Evolutionary conservation across 208 protist species (phyloP).

Genomic region (Trypanosoma scelopori): DNA sequence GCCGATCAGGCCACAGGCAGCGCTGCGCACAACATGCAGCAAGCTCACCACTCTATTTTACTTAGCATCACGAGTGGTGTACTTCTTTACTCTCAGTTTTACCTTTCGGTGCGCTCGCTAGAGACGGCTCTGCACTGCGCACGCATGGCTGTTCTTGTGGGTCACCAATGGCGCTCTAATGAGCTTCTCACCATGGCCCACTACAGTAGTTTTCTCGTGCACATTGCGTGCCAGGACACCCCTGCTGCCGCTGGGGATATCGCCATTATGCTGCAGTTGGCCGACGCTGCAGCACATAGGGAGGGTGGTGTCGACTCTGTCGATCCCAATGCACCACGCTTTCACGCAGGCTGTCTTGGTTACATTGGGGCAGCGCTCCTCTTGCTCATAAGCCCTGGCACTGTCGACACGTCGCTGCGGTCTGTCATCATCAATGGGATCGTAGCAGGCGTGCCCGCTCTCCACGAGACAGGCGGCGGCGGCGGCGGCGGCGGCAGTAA

Average conservation of each 20-base stretch:
- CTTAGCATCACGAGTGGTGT: constrained; percentile 76
- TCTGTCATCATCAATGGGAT: constrained; percentile 34
- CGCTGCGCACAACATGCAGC: constrained; percentile 5
- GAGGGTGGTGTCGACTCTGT: constrained; percentile 7
- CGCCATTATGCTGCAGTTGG: constrained; percentile 75
- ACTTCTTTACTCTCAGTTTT: constrained; percentile 76
- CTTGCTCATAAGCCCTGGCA: constrained; percentile 61
- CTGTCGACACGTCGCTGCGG: constrained; percentile 56
- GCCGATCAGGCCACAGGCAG: constrained; percentile 8
- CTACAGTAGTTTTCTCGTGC: constrained; percentile 66
- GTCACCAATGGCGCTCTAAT: constrained; percentile 72
- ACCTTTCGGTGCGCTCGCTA: constrained; percentile 59
- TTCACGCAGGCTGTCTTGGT: constrained; percentile 44
- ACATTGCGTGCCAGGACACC: constrained; percentile 43
- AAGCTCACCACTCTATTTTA: constrained; percentile 42
- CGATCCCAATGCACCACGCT: constrained; percentile 17
- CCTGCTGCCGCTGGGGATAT: constrained; percentile 74
- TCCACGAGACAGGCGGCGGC: constrained; percentile 1
- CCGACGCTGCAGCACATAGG: constrained; percentile 24
- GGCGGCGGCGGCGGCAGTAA: background rate
- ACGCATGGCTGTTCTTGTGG: constrained; percentile 65
- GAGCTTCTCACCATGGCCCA: constrained; percentile 67
- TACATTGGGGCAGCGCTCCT: constrained; percentile 67
- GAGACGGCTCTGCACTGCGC: constrained; percentile 60
- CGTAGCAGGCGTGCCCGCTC: constrained; percentile 2